Evolutionary conservation across 805 yeast species (phyloP).

Genomic region (Candida quercuum): DNA sequence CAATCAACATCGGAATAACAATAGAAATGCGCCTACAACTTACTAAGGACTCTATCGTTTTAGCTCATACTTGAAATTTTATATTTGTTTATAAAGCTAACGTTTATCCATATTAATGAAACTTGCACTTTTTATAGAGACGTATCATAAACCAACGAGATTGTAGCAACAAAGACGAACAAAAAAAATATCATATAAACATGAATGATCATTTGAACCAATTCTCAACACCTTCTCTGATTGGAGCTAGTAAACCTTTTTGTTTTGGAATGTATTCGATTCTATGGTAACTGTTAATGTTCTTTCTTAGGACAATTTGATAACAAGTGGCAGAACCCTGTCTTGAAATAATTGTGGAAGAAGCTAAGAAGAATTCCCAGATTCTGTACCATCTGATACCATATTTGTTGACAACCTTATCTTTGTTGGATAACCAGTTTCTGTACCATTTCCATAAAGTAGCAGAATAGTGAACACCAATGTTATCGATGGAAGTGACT

Average conservation of each 20-base stretch:
- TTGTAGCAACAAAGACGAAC: too few species aligned
- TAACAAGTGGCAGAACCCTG: conserved; percentile 91
- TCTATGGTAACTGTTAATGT: conserved; percentile 78
- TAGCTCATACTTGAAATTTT: too few species aligned
- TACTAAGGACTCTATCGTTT: conserved; percentile 1
- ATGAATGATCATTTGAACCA: conserved; percentile 51
- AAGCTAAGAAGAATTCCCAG: conserved; percentile 88
- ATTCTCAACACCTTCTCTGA: conserved; percentile 41
- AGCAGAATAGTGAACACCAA: conserved; percentile 90
- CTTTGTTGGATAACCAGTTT: conserved; percentile 86
- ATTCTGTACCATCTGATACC: conserved; percentile 89
- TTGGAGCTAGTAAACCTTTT: conserved; percentile 62
- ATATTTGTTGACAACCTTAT: conserved; percentile 68
- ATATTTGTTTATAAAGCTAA: too few species aligned
- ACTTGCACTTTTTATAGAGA: too few species aligned
- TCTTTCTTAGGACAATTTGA: conserved; percentile 88
- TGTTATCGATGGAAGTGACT: conserved; percentile 75
- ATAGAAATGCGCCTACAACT: background rate
- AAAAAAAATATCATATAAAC: background rate
- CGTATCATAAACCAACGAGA: too few species aligned
- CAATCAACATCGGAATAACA: background rate
- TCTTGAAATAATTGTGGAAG: conserved; percentile 79
- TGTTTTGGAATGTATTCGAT: conserved; percentile 75
- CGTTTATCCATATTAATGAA: too few species aligned
- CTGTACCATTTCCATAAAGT: conserved; percentile 93